Conservation (phyloP, 139 green algal genomes). For the Asterochloris erici region DNA sequence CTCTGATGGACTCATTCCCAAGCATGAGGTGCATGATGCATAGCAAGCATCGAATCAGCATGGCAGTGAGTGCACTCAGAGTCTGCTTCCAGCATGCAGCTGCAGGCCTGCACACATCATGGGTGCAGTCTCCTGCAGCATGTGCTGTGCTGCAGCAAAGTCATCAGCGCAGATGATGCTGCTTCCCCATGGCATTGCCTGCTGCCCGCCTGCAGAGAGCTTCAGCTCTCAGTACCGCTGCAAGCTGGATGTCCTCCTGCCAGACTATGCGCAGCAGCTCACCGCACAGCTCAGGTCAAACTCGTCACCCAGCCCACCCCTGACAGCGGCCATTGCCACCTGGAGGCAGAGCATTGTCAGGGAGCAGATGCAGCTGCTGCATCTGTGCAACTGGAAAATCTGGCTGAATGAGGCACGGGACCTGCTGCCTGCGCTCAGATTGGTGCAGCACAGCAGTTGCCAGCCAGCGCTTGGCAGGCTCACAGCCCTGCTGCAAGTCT, state of each 20-base stretch:
- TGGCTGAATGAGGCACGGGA: neutral
- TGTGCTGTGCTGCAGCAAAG: neutral
- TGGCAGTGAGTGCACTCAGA: neutral
- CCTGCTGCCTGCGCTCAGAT: neutral
- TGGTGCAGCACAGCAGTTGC: neutral
- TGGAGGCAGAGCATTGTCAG: slow-evolving; percentile 9
- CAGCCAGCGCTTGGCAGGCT: neutral
- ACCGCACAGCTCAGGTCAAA: too few relatives aligned
- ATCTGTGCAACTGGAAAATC: neutral
- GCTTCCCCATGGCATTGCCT: neutral
- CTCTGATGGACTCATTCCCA: too few relatives aligned
- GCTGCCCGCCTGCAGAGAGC: slow-evolving; percentile 1
- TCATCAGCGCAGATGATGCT: neutral
- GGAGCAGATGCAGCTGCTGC: slow-evolving; percentile 7
- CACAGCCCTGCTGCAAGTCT: neutral
- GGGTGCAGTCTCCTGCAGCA: neutral
- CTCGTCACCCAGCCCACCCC: too few relatives aligned
- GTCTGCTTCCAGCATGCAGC: neutral
- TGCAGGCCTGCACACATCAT: neutral
- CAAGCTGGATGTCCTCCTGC: neutral
- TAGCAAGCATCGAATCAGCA: neutral
- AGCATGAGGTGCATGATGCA: neutral
- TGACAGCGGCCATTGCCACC: slow-evolving; percentile 5
- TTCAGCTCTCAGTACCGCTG: slow-evolving; percentile 11
- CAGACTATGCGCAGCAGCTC: too few relatives aligned